These are phyloP conservation scores for Thermochaetoides thermophila DNA, from an alignment of 495 filamentous ascomycete genomes.

Conservation along the genomic window DNA sequence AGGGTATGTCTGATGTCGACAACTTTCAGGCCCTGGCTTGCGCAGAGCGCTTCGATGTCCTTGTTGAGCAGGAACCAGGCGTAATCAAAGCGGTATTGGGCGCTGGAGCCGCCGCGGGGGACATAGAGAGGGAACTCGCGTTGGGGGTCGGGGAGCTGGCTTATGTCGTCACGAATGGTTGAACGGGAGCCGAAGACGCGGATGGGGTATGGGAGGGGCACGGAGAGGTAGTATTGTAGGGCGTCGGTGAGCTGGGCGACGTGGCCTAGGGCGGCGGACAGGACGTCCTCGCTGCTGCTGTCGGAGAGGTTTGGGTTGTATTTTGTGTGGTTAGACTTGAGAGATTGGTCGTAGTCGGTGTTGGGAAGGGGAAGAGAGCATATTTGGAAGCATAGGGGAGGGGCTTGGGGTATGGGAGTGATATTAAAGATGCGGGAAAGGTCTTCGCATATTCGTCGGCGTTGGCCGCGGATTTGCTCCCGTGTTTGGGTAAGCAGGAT, in stretches of 20 bases:
- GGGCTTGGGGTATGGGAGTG: slow-evolving; percentile 36
- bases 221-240: slow-evolving; percentile 68
- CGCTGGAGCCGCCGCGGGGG: slow-evolving; percentile 43
- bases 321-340: too few species aligned
- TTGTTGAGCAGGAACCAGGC: slow-evolving; percentile 90
- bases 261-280: slow-evolving; percentile 72
- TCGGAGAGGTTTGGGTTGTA: slow-evolving; percentile 12
- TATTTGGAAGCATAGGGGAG: slow-evolving; percentile 61
- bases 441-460: slow-evolving; percentile 74
- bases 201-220: slow-evolving; percentile 71
- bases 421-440: slow-evolving; percentile 67
- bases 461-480: slow-evolving; percentile 59
- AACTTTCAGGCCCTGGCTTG: slow-evolving; percentile 53
- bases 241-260: slow-evolving; percentile 62
- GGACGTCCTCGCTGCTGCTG: slow-evolving; percentile 41
- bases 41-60: slow-evolving; percentile 74
- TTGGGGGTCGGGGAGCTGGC: slow-evolving; percentile 43
- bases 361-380: slow-evolving; percentile 64
- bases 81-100: slow-evolving; percentile 84
- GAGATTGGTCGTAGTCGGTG: slow-evolving; percentile 53
- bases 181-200: slow-evolving; percentile 55
- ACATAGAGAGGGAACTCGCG: slow-evolving; percentile 70
- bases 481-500: slow-evolving; percentile 39
- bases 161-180: slow-evolving; percentile 68
- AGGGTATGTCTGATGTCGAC: slow-evolving; percentile 83